Percentiles rank a stretch among this genome's conserved stretches.
Evolutionary conservation across 371 early-diverging fungal species (phyloP).

Genomic region (Coemansia sp.): DNA sequence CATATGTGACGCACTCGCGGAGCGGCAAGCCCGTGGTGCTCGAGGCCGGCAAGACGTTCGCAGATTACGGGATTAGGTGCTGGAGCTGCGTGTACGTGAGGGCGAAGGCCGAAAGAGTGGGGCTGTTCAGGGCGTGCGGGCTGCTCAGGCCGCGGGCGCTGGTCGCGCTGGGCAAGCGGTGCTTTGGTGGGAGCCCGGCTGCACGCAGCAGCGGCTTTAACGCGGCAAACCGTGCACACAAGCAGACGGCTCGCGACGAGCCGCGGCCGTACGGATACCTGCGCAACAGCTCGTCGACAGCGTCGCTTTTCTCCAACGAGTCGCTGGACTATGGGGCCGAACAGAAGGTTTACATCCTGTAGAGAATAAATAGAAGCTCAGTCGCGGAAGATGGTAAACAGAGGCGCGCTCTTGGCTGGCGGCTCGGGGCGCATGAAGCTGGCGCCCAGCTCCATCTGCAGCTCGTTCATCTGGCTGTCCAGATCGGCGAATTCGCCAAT

Average conservation of each 20-base stretch:
- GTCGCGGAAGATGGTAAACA: conserved; percentile 19
- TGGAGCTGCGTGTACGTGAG: conserved; percentile 24
- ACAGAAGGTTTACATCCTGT: conserved; percentile 1
- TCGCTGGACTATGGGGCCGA: conserved; percentile 8
- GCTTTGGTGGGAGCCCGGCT: neutral
- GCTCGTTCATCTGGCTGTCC: conserved; percentile 41
- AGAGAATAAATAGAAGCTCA: neutral
- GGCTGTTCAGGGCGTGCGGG: no score
- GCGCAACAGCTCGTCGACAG: neutral
- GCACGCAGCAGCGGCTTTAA: neutral
- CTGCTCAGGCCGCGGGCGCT: no score
- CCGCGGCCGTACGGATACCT: conserved; percentile 7
- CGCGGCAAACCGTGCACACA: neutral
- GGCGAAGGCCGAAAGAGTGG: neutral
- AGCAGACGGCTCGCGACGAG: neutral
- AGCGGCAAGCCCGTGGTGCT: neutral
- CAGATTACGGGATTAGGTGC: conserved; percentile 22
- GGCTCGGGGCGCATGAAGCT: neutral
- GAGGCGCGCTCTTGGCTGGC: neutral
- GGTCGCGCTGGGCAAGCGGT: no score
- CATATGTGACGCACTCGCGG: neutral
- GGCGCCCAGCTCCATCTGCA: conserved; percentile 33
- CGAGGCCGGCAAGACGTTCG: conserved; percentile 2
- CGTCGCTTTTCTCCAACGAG: conserved; percentile 1
- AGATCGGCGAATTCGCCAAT: conserved; percentile 42